A percentile compares a stretch with the other conserved stretches of the same genome.
Conservation (phyloP, 257 asterid genomes). For the Fraxinus excelsior region DNA sequence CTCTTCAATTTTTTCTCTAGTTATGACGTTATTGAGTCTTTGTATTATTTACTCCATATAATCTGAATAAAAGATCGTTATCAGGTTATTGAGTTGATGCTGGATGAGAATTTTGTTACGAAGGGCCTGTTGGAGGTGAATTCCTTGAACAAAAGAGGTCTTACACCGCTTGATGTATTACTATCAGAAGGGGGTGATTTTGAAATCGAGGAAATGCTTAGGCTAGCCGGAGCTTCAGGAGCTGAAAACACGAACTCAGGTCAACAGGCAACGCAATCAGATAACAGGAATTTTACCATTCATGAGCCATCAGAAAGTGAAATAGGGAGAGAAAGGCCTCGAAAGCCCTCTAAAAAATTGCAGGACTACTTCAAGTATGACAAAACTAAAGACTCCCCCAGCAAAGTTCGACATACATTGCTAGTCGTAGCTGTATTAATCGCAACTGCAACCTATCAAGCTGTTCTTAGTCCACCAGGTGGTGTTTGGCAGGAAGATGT, state of each 20-base stretch:
- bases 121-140: slow-evolving; percentile 26
- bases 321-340: background rate
- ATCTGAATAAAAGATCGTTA: background rate
- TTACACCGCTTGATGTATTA: slow-evolving; percentile 35
- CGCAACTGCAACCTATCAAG: slow-evolving; percentile 52
- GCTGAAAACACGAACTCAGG: slow-evolving; percentile 1
- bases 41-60: background rate
- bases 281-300: background rate
- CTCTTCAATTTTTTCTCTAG: slow-evolving; percentile 28
- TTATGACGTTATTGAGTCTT: background rate
- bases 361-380: slow-evolving; percentile 39
- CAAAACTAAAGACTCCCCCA: slow-evolving; percentile 37
- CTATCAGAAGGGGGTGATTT: slow-evolving; percentile 39
- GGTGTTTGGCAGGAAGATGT: slow-evolving; percentile 61
- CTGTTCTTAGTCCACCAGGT: slow-evolving; percentile 59
- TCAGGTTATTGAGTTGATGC: slow-evolving; percentile 25
- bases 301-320: slow-evolving; percentile 18
- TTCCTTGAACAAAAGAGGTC: slow-evolving; percentile 28
- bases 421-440: slow-evolving; percentile 49
- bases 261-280: background rate
- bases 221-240: slow-evolving; percentile 32
- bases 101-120: background rate
- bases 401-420: slow-evolving; percentile 37
- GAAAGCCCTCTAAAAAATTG: slow-evolving; percentile 23
- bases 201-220: slow-evolving; percentile 48